Percentiles rank a stretch among this genome's conserved stretches.
phyloP scores from a whole-genome alignment of 1,284 basidiomycete species.

The Ceratobasidium sp. region DNA sequence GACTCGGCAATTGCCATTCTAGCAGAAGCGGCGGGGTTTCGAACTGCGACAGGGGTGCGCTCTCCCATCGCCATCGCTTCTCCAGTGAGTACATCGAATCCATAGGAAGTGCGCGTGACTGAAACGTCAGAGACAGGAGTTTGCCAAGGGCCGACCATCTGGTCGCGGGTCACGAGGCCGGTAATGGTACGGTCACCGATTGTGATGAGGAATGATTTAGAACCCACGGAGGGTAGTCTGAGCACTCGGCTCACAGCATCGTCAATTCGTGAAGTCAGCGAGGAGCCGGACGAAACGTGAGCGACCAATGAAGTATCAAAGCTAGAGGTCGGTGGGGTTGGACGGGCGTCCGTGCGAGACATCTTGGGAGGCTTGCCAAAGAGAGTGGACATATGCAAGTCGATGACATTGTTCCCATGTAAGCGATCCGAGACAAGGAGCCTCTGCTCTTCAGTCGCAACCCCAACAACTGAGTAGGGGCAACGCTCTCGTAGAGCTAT shows the following conservation, averaged over 20 bases:
- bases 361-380: conserved; percentile 98
- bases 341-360: conserved; percentile 72
- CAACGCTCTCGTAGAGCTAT: conserved; percentile 90
- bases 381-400: conserved; percentile 90
- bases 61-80: conserved; percentile 99
- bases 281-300: conserved; percentile 62
- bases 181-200: conserved; percentile 96
- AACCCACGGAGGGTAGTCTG: conserved; percentile 88
- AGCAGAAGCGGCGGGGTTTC: conserved; percentile 86
- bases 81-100: conserved; percentile 80
- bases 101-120: conserved; percentile 92
- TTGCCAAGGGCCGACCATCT: conserved; percentile 99
- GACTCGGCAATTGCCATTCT: conserved; percentile 96
- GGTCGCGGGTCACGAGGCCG: conserved; percentile 92
- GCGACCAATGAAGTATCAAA: conserved; percentile 77
- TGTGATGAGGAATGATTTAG: conserved; percentile 97
- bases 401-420: conserved; percentile 78
- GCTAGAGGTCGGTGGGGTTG: conserved; percentile 56
- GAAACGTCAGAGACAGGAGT: conserved; percentile 97
- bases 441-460: conserved; percentile 79
- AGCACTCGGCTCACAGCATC: conserved; percentile 81
- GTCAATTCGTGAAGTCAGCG: conserved; percentile 57
- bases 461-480: conserved; percentile 89
- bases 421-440: conserved; percentile 90
- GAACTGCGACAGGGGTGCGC: conserved; percentile 88